Conservation (phyloP, 129 eudicot species). For the Flaveria brownii region DNA sequence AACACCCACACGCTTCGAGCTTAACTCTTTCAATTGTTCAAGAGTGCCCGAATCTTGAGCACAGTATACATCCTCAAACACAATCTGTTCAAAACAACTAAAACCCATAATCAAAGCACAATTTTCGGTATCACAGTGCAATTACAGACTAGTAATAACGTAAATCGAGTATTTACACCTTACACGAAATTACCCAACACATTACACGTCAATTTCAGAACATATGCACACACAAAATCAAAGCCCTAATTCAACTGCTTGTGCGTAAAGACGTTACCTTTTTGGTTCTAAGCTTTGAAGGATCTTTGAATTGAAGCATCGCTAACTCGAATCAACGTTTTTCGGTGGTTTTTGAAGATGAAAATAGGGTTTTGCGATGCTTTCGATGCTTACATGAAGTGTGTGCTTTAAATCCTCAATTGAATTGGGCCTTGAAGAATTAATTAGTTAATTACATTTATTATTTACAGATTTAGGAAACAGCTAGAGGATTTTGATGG, state of each 20-base stretch:
- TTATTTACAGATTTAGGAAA: background rate
- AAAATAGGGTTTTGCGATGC: background rate
- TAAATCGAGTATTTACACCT: background rate
- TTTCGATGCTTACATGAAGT: conserved; percentile 13
- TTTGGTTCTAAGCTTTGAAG: conserved; percentile 56
- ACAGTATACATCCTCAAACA: conserved; percentile 50
- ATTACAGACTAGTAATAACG: background rate
- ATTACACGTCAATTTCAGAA: background rate
- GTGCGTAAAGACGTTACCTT: conserved; percentile 40
- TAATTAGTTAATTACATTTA: background rate
- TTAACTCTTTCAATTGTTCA: conserved; percentile 72
- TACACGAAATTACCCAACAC: background rate
- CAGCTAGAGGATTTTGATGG: conserved; percentile 27
- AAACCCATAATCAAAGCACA: background rate
- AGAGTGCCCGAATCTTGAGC: conserved; percentile 67
- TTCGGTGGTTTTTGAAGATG: background rate
- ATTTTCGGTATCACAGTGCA: background rate
- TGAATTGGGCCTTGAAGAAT: conserved; percentile 22
- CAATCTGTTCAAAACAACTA: conserved; percentile 43
- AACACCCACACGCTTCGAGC: conserved; percentile 60
- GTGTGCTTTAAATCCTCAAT: background rate
- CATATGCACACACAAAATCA: background rate
- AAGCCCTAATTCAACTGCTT: background rate
- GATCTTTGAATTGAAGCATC: conserved; percentile 56
- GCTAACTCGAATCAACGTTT: conserved; percentile 20